These are phyloP conservation scores for Phytophthora nicotianae DNA, from an alignment of 352 stramenopile genomes.

Conservation along the genomic window DNA sequence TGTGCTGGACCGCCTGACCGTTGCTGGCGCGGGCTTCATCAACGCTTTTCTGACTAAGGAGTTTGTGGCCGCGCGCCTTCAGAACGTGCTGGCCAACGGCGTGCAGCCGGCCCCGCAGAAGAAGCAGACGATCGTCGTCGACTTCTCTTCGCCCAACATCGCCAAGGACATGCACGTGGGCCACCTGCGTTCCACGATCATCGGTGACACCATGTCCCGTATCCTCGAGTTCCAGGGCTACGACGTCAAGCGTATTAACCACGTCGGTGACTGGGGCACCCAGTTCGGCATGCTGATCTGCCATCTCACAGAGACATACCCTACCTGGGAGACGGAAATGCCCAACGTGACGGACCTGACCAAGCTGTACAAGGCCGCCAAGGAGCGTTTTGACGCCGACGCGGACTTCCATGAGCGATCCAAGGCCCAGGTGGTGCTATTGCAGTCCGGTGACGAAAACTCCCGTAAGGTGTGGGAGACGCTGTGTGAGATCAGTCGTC, in stretches of 20 bases:
- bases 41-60: slow-evolving; percentile 93
- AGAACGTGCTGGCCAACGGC: slow-evolving; percentile 75
- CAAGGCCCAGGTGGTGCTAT: slow-evolving; percentile 97
- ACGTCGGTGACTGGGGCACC: slow-evolving; percentile 88
- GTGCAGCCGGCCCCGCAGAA: slow-evolving; percentile 84
- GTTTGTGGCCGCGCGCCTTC: slow-evolving; percentile 78
- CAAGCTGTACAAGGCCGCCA: slow-evolving; percentile 87
- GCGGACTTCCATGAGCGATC: slow-evolving; percentile 96
- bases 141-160: slow-evolving; percentile 90
- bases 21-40: slow-evolving; percentile 98
- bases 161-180: slow-evolving; percentile 92
- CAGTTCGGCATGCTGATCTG: slow-evolving; percentile 99
- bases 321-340: slow-evolving; percentile 89
- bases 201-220: slow-evolving; percentile 86
- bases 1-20: slow-evolving; percentile 88
- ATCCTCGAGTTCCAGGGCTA: slow-evolving; percentile 89
- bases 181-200: slow-evolving; percentile 92
- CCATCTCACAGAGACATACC: slow-evolving; percentile 98
- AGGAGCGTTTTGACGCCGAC: slow-evolving; percentile 97
- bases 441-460: slow-evolving; percentile 94
- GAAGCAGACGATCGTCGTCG: slow-evolving; percentile 73
- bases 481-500: slow-evolving; percentile 84
- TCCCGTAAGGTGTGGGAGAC: slow-evolving; percentile 85
- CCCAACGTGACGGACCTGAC: slow-evolving; percentile 98
- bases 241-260: slow-evolving; percentile 84